These are phyloP conservation scores for Aristolochia fimbriata DNA, from an alignment of 164 flowering plant genomes.

Conservation along the genomic window DNA sequence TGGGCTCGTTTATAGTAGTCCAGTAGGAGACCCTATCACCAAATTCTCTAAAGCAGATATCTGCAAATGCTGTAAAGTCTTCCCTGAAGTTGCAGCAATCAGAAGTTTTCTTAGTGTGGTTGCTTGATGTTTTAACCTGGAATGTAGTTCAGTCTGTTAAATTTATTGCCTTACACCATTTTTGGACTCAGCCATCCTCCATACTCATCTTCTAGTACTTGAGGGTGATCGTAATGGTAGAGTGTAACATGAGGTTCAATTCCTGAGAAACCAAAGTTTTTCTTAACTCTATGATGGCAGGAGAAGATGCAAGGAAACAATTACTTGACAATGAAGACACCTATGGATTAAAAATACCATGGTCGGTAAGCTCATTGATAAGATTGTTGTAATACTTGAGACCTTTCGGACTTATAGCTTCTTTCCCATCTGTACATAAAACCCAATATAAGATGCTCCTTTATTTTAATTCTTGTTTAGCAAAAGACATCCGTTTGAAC, in stretches of 20 bases:
- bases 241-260: constrained; percentile 23
- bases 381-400: constrained; percentile 14
- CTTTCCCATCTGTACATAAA: constrained; percentile 10
- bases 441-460: neutral
- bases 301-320: neutral
- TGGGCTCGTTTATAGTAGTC: constrained; percentile 46
- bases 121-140: no score
- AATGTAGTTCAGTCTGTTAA: no score
- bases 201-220: constrained; percentile 25
- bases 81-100: constrained; percentile 3
- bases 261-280: constrained; percentile 8
- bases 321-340: no score
- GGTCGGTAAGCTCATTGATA: constrained; percentile 11
- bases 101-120: neutral
- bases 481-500: neutral
- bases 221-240: constrained; percentile 23
- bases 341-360: constrained; percentile 1
- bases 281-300: no score
- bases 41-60: constrained; percentile 19
- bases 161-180: constrained; percentile 11
- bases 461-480: neutral
- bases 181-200: constrained; percentile 22
- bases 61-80: constrained; percentile 10
- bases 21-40: constrained; percentile 46
- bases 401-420: constrained; percentile 10